Evolutionary conservation across 1,284 basidiomycete genomes (phyloP).

Genomic region (Malassezia yamatoensis): DNA sequence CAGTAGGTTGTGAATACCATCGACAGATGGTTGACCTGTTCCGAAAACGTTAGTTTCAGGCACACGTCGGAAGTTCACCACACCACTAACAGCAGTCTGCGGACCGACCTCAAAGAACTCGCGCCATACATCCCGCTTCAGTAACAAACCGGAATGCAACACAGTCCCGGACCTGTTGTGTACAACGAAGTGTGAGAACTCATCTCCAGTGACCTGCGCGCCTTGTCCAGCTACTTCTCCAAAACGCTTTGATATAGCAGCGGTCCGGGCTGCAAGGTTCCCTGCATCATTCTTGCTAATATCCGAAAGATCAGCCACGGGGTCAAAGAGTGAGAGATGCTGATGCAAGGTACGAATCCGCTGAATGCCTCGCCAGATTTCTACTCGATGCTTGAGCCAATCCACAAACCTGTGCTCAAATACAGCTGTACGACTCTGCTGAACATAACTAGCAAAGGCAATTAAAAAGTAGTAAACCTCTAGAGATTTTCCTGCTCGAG

Average conservation of each 20-base stretch:
- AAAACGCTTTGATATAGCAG: conserved; percentile 23
- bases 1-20: conserved; percentile 77
- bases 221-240: conserved; percentile 25
- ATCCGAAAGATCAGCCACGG: conserved; percentile 38
- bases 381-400: conserved; percentile 75
- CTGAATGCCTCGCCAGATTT: conserved; percentile 65
- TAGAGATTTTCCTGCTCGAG: conserved; percentile 48
- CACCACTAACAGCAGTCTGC: conserved; percentile 59
- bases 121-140: conserved; percentile 47
- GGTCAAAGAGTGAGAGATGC: conserved; percentile 46
- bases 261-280: conserved; percentile 23
- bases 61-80: conserved; percentile 85
- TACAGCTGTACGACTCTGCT: conserved; percentile 56
- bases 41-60: conserved; percentile 61
- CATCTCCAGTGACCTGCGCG: conserved; percentile 38
- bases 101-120: conserved; percentile 31
- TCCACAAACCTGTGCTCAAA: conserved; percentile 68
- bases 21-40: conserved; percentile 74
- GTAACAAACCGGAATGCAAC: conserved; percentile 36
- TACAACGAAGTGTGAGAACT: conserved; percentile 47
- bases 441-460: conserved; percentile 83
- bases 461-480: conserved; percentile 78
- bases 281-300: conserved; percentile 27
- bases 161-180: conserved; percentile 43
- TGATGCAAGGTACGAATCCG: conserved; percentile 29